Percentiles rank a stretch among this genome's conserved stretches.
Evolutionary conservation across 139 green algal species (phyloP).

Genomic region (Chlorella ohadii): DNA sequence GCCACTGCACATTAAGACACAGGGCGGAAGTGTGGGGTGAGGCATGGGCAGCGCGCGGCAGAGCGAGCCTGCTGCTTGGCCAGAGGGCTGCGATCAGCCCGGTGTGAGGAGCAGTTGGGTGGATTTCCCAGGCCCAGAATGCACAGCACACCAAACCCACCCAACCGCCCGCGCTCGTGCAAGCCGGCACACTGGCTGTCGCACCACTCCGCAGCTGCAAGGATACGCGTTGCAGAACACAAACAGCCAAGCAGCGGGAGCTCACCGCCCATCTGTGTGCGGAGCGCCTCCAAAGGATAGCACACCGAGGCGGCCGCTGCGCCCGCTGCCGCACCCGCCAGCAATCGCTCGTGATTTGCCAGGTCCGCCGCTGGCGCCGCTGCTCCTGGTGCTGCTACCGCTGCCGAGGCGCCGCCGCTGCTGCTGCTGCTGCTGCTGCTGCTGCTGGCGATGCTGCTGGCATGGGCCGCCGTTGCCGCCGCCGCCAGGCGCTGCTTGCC

Average conservation of each 20-base stretch:
- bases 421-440: neutral
- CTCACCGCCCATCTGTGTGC: conserved; percentile 35
- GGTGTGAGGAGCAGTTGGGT: neutral
- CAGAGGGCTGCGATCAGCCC: neutral
- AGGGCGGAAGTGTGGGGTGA: no score
- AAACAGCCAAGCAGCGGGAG: neutral
- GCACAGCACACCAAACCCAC: no score
- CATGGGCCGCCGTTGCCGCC: neutral
- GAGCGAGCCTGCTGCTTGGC: no score
- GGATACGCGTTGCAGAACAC: no score
- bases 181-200: no score
- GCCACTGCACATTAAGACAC: conserved; percentile 2
- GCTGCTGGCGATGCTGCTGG: neutral
- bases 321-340: conserved; percentile 34
- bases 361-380: conserved; percentile 2
- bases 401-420: neutral
- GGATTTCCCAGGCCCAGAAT: no score
- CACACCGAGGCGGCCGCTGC: conserved; percentile 9
- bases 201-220: no score
- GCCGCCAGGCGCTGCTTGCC: neutral
- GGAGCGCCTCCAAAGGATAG: conserved; percentile 34
- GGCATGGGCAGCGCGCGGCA: no score
- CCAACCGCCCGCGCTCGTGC: no score
- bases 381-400: neutral
- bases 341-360: conserved; percentile 19